These are phyloP conservation scores for Sporothrix mexicana DNA, from an alignment of 2,329 filamentous ascomycete genomes.

Conservation along the genomic window DNA sequence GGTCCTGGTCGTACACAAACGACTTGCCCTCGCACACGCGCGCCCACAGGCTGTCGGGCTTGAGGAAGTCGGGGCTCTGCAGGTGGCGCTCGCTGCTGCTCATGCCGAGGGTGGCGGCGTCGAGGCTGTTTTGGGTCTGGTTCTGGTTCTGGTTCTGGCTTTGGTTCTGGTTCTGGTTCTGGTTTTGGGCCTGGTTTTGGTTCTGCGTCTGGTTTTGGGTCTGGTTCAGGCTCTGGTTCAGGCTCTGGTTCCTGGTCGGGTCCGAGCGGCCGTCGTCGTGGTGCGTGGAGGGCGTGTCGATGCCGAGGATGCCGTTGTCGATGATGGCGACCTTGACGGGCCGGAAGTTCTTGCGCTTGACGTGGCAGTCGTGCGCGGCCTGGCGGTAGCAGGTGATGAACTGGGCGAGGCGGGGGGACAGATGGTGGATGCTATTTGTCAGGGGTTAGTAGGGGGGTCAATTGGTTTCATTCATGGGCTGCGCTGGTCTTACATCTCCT, in stretches of 20 bases:
- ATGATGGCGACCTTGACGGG: slow-evolving; percentile 33
- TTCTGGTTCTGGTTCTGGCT: too few species aligned
- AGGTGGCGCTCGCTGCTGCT: slow-evolving; percentile 27
- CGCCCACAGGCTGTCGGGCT: slow-evolving; percentile 27
- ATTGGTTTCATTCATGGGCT: too few species aligned
- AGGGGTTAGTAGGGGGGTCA: slow-evolving; percentile 14
- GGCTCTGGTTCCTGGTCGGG: too few species aligned
- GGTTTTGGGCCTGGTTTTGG: too few species aligned
- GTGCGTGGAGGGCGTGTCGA: slow-evolving; percentile 23
- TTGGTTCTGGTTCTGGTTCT: too few species aligned
- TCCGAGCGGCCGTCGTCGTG: too few species aligned
- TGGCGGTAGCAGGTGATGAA: slow-evolving; percentile 29
- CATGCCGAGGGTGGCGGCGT: too few species aligned
- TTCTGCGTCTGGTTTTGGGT: too few species aligned
- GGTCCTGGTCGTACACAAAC: slow-evolving; percentile 32
- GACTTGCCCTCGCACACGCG: slow-evolving; percentile 33
- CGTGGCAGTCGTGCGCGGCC: not conserved
- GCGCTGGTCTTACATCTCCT: slow-evolving; percentile 32
- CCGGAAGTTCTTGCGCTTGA: not conserved
- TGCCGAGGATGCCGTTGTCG: slow-evolving; percentile 34
- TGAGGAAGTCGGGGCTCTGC: slow-evolving; percentile 23
- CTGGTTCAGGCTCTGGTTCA: too few species aligned
- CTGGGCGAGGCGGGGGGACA: slow-evolving; percentile 28
- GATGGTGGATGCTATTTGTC: slow-evolving; percentile 18
- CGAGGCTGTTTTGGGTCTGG: not conserved